These are phyloP conservation scores for Canavalia gladiata DNA, from an alignment of 306 rosid genomes.

Conservation along the genomic window DNA sequence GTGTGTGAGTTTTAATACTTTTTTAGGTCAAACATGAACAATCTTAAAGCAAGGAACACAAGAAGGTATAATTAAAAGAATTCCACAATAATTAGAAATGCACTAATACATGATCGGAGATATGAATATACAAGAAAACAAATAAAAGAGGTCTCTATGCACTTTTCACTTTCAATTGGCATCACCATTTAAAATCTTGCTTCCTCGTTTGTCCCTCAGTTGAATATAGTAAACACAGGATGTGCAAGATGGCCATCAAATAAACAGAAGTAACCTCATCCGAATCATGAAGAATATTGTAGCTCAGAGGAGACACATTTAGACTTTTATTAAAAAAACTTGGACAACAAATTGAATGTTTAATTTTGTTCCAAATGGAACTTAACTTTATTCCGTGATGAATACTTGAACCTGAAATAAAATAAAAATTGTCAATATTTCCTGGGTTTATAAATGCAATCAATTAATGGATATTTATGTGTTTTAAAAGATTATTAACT, in stretches of 20 bases:
- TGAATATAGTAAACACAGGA: background rate
- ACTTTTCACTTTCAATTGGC: too few species aligned
- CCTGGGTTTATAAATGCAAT: background rate
- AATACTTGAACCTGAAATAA: slow-evolving; percentile 26
- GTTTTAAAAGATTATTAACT: background rate
- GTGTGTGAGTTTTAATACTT: too few species aligned
- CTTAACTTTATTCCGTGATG: slow-evolving; percentile 3
- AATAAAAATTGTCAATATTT: background rate
- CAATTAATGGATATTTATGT: background rate
- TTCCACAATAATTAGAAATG: slow-evolving; percentile 7
- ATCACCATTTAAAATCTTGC: slow-evolving; percentile 1
- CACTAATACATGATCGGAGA: background rate
- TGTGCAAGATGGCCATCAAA: slow-evolving; percentile 8
- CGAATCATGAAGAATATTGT: slow-evolving; percentile 17
- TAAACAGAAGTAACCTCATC: slow-evolving; percentile 4
- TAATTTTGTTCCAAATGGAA: slow-evolving; percentile 18
- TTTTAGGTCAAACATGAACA: background rate
- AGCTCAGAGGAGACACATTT: background rate
- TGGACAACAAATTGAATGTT: slow-evolving; percentile 3
- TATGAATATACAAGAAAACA: slow-evolving; percentile 18
- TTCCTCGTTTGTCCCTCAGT: background rate
- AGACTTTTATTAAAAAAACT: slow-evolving; percentile 6
- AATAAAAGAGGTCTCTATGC: background rate
- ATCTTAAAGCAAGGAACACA: background rate
- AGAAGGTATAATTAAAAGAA: slow-evolving; percentile 3